These are phyloP conservation scores for Chiua virens DNA, from an alignment of 768 basidiomycete genomes.

Conservation along the genomic window DNA sequence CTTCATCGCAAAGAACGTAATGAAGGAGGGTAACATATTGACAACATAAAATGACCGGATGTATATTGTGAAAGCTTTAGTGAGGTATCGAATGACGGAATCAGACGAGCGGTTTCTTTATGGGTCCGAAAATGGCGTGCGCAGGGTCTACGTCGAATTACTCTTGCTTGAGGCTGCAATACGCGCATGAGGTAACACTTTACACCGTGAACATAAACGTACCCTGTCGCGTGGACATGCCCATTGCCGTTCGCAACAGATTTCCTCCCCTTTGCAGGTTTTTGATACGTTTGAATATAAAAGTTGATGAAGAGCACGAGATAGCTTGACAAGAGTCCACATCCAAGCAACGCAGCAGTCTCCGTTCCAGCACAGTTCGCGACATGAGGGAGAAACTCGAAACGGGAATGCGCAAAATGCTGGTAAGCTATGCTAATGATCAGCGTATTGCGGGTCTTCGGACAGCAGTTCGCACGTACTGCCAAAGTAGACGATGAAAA, in stretches of 20 bases:
- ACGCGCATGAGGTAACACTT: neutral
- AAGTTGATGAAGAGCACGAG: conserved; percentile 95
- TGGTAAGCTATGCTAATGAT: conserved; percentile 57
- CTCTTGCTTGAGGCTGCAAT: conserved; percentile 35
- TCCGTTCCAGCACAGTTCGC: conserved; percentile 90
- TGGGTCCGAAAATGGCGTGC: neutral
- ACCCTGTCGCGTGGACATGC: conserved; percentile 39
- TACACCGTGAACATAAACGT: conserved; percentile 1
- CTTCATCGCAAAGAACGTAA: conserved; percentile 16
- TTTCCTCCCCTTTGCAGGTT: conserved; percentile 44
- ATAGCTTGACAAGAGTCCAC: conserved; percentile 84
- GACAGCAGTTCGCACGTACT: conserved; percentile 53
- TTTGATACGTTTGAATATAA: conserved; percentile 84
- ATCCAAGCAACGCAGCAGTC: conserved; percentile 85
- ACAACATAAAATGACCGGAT: conserved; percentile 14
- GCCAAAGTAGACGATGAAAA: conserved; percentile 90
- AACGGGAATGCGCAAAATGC: conserved; percentile 72
- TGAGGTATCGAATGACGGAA: conserved; percentile 6
- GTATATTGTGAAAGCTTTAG: conserved; percentile 12
- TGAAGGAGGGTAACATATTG: conserved; percentile 10
- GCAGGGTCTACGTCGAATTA: conserved; percentile 13
- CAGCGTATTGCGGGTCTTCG: conserved; percentile 4
- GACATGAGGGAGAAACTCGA: conserved; percentile 60
- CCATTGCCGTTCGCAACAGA: conserved; percentile 44
- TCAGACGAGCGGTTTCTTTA: conserved; percentile 14